Percentiles rank a stretch among this genome's conserved stretches.
phyloP scores from a whole-genome alignment of 2,329 filamentous ascomycete genomes.

The Amesomyces nigricolor region DNA sequence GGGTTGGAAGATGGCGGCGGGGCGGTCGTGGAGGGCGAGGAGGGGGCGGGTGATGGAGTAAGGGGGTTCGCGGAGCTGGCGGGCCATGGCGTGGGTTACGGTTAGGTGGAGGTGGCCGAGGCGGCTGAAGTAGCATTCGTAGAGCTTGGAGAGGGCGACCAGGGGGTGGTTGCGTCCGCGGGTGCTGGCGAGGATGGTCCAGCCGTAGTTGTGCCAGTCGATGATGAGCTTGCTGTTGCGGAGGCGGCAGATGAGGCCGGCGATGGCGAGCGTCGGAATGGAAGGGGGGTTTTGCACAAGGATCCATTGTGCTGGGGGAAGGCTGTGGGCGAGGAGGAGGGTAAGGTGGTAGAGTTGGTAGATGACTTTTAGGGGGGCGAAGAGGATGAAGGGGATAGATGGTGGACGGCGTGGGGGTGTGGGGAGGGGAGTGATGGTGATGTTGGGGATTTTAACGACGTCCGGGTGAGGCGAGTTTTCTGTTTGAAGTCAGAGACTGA shows the following conservation, averaged over 20 bases:
- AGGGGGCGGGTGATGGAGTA: constrained; percentile 62
- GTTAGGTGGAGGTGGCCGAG: constrained; percentile 71
- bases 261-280: constrained; percentile 80
- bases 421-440: constrained; percentile 65
- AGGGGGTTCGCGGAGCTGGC: constrained; percentile 57
- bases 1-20: constrained; percentile 75
- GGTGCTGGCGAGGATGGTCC: constrained; percentile 73
- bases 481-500: constrained; percentile 23
- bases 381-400: constrained; percentile 68
- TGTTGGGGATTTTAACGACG: constrained; percentile 60
- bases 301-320: constrained; percentile 74
- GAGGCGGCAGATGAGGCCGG: constrained; percentile 64
- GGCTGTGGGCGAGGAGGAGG: constrained; percentile 64
- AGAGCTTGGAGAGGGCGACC: constrained; percentile 69
- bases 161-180: constrained; percentile 57
- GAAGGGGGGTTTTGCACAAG: constrained; percentile 91
- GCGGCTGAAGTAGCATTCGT: constrained; percentile 68
- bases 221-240: constrained; percentile 79
- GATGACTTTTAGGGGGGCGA: constrained; percentile 78
- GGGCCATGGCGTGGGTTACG: constrained; percentile 84
- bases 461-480: constrained; percentile 80
- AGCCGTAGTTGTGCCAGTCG: constrained; percentile 99
- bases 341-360: constrained; percentile 74
- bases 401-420: constrained; percentile 60
- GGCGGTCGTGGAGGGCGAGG: constrained; percentile 77